phyloP scores from a whole-genome alignment of 129 eudicot genomes.

The Lonicera japonica region DNA sequence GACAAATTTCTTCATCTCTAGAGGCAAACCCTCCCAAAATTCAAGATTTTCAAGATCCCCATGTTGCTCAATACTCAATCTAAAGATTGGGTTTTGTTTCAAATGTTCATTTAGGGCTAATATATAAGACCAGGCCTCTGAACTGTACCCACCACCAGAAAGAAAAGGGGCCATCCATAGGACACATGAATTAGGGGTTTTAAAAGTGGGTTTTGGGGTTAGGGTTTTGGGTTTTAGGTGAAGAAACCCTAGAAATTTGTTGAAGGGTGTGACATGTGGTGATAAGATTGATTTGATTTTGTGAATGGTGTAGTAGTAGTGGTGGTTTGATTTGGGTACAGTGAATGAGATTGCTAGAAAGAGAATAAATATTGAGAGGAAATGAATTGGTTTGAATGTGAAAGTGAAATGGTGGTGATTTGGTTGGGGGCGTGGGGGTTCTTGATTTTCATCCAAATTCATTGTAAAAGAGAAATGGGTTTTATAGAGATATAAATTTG shows the following conservation, averaged over 20 bases:
- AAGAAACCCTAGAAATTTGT: conserved; percentile 16
- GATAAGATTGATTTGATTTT: conserved; percentile 26
- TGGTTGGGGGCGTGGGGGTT: conserved; percentile 7
- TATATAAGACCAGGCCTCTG: conserved; percentile 88
- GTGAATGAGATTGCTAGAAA: conserved; percentile 46
- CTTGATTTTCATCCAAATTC: conserved; percentile 16
- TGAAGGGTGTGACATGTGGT: conserved; percentile 9
- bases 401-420: too few species aligned
- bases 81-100: conserved; percentile 22
- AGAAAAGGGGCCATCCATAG: conserved; percentile 87
- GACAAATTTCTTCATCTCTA: conserved; percentile 46
- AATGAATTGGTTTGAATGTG: conserved; percentile 30
- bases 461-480: not conserved
- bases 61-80: conserved; percentile 52
- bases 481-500: too few species aligned
- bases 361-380: conserved; percentile 33
- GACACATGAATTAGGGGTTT: conserved; percentile 43
- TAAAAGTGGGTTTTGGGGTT: conserved; percentile 5
- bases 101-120: conserved; percentile 36
- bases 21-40: conserved; percentile 74
- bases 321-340: conserved; percentile 15
- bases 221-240: conserved; percentile 16
- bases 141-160: conserved; percentile 87
- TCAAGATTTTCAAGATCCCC: conserved; percentile 47
- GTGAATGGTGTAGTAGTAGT: conserved; percentile 3